phyloP scores from a whole-genome alignment of 1,284 basidiomycete genomes.

The Rhodotorula mucilaginosa region DNA sequence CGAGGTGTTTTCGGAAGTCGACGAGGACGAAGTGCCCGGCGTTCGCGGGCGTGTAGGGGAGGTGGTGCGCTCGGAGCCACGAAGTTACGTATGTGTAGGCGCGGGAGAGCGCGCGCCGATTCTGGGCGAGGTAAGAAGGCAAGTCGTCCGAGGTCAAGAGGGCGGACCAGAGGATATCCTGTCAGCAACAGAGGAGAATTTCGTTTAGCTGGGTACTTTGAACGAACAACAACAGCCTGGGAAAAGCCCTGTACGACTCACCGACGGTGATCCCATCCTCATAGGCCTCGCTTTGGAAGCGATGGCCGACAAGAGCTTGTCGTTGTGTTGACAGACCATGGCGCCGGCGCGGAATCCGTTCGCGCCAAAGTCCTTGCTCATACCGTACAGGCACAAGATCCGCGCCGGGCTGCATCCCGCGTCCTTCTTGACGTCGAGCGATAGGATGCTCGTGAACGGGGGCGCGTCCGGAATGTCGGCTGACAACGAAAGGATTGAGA shows the following conservation, averaged over 20 bases:
- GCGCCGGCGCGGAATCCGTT: constrained; percentile 52
- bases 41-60: constrained; percentile 30
- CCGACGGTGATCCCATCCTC: constrained; percentile 40
- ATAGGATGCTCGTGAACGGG: constrained; percentile 52
- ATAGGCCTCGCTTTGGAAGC: constrained; percentile 27
- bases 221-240: not conserved
- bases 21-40: constrained; percentile 40
- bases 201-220: not conserved
- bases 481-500: not conserved
- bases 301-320: constrained; percentile 43
- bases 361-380: constrained; percentile 52
- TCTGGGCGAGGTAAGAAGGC: constrained; percentile 25
- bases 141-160: constrained; percentile 26
- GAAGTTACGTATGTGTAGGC: constrained; percentile 34
- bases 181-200: not conserved
- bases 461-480: constrained; percentile 43
- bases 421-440: constrained; percentile 50
- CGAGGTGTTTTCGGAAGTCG: constrained; percentile 32
- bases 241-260: not conserved
- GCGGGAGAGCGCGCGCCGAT: constrained; percentile 19
- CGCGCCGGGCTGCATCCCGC: constrained; percentile 50
- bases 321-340: constrained; percentile 51
- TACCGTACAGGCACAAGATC: constrained; percentile 46
- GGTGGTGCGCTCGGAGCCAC: constrained; percentile 30
- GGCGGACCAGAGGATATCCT: constrained; percentile 37